Evolutionary conservation across 176 grass and related monocot genomes (phyloP), one percentile per base, ranked within the genome.

Genomic region (Triticum turgidum): DNA sequence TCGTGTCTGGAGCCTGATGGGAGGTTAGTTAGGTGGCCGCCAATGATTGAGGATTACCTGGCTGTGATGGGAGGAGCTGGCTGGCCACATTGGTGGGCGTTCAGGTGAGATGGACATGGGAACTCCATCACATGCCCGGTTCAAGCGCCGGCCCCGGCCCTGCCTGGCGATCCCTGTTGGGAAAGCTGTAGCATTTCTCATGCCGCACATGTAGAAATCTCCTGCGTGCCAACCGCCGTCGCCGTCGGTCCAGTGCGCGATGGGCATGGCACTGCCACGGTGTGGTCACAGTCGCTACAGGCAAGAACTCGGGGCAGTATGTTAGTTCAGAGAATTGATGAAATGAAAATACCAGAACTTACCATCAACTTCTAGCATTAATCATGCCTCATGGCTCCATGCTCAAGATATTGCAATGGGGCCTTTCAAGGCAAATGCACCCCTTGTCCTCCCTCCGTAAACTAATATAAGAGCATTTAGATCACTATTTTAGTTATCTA

Each of bases 1-100:
- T 5, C 33, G 9, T 24, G 22, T 76, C 34, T 87, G 67, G 38
- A 84, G 34, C 25, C 17, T 86, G 24, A 67, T 44, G 61, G 81
- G 84, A 70, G 80, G 56, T 59, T 76, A 52, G 62, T 73, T 81
- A 41, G 86, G 77, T 85, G 62, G 30, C 7, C 35, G 67, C 51
- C 77, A 88, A 91, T 88, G 82, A 88, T 85, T 81, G 79, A 81
- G 69, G 39, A 18, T 83, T n/a, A 88, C 78, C 61, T 87, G 69
- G 61, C 52, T 17, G 39, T 35, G 45, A 68, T 52, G 62, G 61
- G 69, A 81, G 69, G 42, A 51, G 44, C 56, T 59, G 56, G 56
- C 56, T 34, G 84, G 69, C 37, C 47, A 59, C 73, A 66, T 24
- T 73, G 22, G 66, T 42, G 76, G 76, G 18, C 61, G 20, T 69